Conservation (phyloP, 129 eudicot genomes). For the Mikania micrantha region DNA sequence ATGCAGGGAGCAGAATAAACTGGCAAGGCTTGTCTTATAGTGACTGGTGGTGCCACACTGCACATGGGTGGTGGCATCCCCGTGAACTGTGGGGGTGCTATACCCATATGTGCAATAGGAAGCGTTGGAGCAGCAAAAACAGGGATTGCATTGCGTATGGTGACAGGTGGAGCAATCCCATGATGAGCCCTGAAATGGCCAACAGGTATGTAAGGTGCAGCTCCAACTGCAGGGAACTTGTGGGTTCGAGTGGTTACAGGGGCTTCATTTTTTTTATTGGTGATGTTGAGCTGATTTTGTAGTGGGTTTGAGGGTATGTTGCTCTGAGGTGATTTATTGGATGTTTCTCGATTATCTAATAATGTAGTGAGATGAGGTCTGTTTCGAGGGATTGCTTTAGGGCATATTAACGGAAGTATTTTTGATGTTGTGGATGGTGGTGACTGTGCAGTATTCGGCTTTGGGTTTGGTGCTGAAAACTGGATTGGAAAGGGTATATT, state of each 20-base stretch:
- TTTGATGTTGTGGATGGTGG: constrained; percentile 61
- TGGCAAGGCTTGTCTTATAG: constrained; percentile 55
- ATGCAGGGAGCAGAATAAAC: constrained; percentile 68
- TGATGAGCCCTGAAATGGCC: constrained; percentile 60
- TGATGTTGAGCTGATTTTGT: constrained; percentile 19
- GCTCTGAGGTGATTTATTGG: constrained; percentile 31
- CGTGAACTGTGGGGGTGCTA: constrained; percentile 35
- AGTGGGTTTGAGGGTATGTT: constrained; percentile 22
- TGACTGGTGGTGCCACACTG: constrained; percentile 45
- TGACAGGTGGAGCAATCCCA: constrained; percentile 75
- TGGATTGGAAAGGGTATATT: constrained; percentile 56
- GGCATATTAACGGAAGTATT: constrained; percentile 73
- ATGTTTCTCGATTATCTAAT: constrained; percentile 17
- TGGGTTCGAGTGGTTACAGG: constrained; percentile 27
- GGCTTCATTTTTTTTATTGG: constrained; percentile 16
- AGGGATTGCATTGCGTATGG: constrained; percentile 64
- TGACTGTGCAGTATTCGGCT: constrained; percentile 45
- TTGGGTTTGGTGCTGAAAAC: constrained; percentile 60
- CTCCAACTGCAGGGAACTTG: constrained; percentile 84
- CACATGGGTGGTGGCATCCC: constrained; percentile 27
- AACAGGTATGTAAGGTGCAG: constrained; percentile 79
- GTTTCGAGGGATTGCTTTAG: constrained; percentile 42
- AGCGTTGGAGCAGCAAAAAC: constrained; percentile 80
- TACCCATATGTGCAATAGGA: constrained; percentile 38
- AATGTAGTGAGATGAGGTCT: constrained; percentile 30